A percentile compares a stretch with the other conserved stretches of the same genome.
phyloP scores from a whole-genome alignment of 2,329 filamentous ascomycete genomes.

The Aspergillus amoenus region DNA sequence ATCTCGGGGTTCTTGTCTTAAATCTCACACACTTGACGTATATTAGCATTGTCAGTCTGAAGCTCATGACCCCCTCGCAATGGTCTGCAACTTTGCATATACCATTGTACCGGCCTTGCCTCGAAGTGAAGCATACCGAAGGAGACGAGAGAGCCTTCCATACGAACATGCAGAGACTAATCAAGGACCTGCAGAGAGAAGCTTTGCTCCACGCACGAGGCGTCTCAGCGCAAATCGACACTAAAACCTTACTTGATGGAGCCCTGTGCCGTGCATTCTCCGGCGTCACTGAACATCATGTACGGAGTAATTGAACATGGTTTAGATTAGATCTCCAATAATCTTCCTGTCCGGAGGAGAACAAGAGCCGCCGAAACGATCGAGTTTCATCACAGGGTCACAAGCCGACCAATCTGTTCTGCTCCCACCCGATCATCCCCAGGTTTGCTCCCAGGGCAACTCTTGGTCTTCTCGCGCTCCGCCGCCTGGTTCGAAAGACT shows the following conservation, averaged over 20 bases:
- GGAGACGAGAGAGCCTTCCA: not conserved
- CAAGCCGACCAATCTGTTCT: not conserved
- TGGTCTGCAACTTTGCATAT: not conserved
- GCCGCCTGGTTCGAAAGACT: not conserved
- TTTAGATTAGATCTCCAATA: not conserved
- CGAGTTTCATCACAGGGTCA: not conserved
- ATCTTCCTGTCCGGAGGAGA: not conserved
- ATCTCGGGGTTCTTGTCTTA: too few relatives aligned
- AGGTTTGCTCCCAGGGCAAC: not conserved
- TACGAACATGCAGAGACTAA: not conserved
- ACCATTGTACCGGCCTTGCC: not conserved
- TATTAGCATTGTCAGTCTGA: too few relatives aligned
- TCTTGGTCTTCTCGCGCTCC: not conserved
- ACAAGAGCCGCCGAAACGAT: not conserved
- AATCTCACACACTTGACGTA: too few relatives aligned
- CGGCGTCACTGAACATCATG: not conserved
- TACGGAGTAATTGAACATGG: not conserved
- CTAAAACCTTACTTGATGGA: not conserved
- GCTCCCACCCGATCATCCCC: not conserved
- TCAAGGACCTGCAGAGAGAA: slow-evolving; percentile 2
- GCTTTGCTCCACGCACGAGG: slow-evolving; percentile 6
- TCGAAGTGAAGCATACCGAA: not conserved
- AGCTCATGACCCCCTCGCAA: not conserved
- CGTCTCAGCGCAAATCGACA: not conserved
- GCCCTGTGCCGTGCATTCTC: not conserved